Evolutionary conservation across 495 filamentous ascomycete species (phyloP), one percentile per base, ranked within the genome.

Genomic region (Neurospora sp.): DNA sequence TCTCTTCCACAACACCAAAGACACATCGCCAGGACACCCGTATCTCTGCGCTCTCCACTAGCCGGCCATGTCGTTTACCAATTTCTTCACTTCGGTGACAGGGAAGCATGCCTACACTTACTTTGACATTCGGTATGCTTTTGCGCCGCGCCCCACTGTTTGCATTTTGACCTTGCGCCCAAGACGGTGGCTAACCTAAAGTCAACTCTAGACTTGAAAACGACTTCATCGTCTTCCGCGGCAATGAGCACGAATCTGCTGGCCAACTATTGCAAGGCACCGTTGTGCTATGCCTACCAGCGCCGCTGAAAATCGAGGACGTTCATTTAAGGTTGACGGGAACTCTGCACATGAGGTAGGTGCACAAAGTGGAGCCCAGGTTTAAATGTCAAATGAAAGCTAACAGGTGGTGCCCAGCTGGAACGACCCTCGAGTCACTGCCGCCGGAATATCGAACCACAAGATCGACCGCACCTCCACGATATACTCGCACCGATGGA

Each of bases 171-270:
- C 11, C 24, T 15, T 28, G 48, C 24, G 48, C 54, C 24, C 39
- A 31, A 42, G 54, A 15, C 15, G 9, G 17, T 42, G 19, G 38
- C 45, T 70, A 37, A 28, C 71, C 75, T 7, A 74, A 54, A 11
- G 21, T 17, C 28, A 8, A 28, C 62, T 31, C 76, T 11, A 96
- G 93, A 28, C 87, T 94, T 72, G 92, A 94, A 28, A 89, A 92
- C 73, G 90, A 93, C 74, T 90, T 94, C 48, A 86, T 95, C 71
- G 88, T 96, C 15, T 90, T 97, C 48, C 91, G 92, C 28, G 93
- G 93, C 54, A 85, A 81, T 74, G 89, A 92, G 70, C 85, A 91
- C 74, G 93, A 96, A 78, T 90, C 93, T 39, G 86, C 91, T 40
- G 93, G 91, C 72, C 90, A 92, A 39, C 82, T 91, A 34, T 79